Percentiles rank a stretch among this genome's conserved stretches.
phyloP scores from a whole-genome alignment of 1,284 basidiomycete genomes.

The Cryptococcus neoformans region DNA sequence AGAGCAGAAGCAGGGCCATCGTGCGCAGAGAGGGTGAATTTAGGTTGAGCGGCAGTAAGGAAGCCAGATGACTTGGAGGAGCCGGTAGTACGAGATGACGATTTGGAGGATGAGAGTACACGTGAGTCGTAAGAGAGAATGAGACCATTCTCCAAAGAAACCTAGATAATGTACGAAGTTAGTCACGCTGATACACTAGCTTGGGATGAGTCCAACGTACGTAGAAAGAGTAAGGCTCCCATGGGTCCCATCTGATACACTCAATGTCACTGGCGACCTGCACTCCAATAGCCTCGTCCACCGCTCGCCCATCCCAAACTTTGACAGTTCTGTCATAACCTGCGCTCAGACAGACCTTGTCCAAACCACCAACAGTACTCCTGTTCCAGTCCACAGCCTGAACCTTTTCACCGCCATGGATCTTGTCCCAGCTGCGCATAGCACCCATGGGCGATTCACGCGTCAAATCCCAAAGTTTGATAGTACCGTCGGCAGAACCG shows the following conservation, averaged over 20 bases:
- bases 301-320: slow-evolving; percentile 87
- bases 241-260: slow-evolving; percentile 92
- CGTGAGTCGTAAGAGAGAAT: slow-evolving; percentile 90
- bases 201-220: slow-evolving; percentile 54
- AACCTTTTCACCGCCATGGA: slow-evolving; percentile 91
- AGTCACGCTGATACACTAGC: not conserved
- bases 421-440: slow-evolving; percentile 72
- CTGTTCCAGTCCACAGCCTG: slow-evolving; percentile 96
- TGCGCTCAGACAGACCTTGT: slow-evolving; percentile 85
- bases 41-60: slow-evolving; percentile 47
- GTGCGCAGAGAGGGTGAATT: slow-evolving; percentile 91
- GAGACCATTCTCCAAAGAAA: slow-evolving; percentile 87
- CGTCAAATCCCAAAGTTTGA: slow-evolving; percentile 96
- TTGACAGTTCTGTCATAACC: slow-evolving; percentile 91
- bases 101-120: slow-evolving; percentile 63
- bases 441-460: slow-evolving; percentile 61
- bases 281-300: slow-evolving; percentile 70
- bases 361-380: slow-evolving; percentile 56
- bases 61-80: slow-evolving; percentile 14
- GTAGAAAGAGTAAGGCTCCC: slow-evolving; percentile 81
- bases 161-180: slow-evolving; percentile 52
- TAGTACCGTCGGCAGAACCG: slow-evolving; percentile 89
- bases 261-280: slow-evolving; percentile 88
- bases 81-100: slow-evolving; percentile 15
- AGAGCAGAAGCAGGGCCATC: slow-evolving; percentile 89